Base-by-base conservation (phyloP, 371 early-diverging fungal genomes). In the Lichtheimia ramosa region DNA sequence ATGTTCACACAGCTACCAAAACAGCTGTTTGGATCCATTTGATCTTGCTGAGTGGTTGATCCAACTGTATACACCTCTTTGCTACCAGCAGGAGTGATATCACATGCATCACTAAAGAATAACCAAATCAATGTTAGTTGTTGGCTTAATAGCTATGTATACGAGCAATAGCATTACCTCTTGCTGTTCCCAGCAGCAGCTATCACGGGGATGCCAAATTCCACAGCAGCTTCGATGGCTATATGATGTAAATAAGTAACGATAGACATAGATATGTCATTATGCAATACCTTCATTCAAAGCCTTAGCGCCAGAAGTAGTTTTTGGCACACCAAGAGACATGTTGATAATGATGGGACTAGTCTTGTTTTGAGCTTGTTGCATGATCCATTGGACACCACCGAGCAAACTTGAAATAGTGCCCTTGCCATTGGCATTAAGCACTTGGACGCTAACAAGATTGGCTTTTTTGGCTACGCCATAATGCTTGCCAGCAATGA, bases 381-480 rank as follows among this genome's bases (percentile, higher is more conserved):
- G 55, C 25, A 69, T 64, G 39, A 75, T 77, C 84, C 85, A 94
- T 63, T 91, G 87, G 25, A 94, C 70, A 46, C 91, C 95, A 25
- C 79, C 78, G 41, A 93, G 75, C 15, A 94, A 80, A 52, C 75
- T 84, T 2, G 86, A 81, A 56, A 80, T 80, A 10, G 84, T 73
- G 20, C 95, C 93, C 15, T 65, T 66, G 18, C 95, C 93, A 13
- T 70, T 58, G 21, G 69, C 64, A 62, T 82, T 71, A 15, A 97
- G 74, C 13, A 96, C 95, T 74, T 95, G 93, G 49, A 96, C 94
- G 58, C 90, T 90, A 40, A 94, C 80, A 20, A 97, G 51, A 20
- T 70, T 85, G 42, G 83, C 90, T 62, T 93, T 91, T 69, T 95
- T 96, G 58, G 96, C 94, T 42, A 97, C 90, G 66, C 96, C 98